Conservation (phyloP, 345 rosid genomes). For the Adansonia digitata region DNA sequence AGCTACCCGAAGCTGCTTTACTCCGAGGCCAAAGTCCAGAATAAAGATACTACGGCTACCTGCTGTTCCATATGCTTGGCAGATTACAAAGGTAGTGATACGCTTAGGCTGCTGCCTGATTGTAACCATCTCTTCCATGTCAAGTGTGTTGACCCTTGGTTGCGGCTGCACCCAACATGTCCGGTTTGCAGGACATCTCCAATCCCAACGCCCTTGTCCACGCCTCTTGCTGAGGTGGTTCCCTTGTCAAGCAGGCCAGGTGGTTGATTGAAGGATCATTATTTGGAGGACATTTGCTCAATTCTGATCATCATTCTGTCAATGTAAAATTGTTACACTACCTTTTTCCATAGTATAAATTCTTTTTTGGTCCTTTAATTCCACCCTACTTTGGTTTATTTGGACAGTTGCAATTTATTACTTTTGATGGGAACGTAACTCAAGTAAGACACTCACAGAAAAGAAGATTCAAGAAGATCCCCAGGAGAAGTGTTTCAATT, state of each 20-base stretch:
- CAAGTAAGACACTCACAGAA: too few relatives aligned
- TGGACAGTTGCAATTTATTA: too few relatives aligned
- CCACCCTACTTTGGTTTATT: too few relatives aligned
- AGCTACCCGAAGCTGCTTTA: slow-evolving; percentile 72
- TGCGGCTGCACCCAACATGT: slow-evolving; percentile 67
- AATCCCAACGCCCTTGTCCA: slow-evolving; percentile 63
- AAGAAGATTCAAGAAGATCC: too few relatives aligned
- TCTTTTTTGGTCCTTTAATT: neutral
- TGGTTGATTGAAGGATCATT: slow-evolving; percentile 12
- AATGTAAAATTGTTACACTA: neutral
- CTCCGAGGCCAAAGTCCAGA: slow-evolving; percentile 45
- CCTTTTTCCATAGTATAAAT: neutral
- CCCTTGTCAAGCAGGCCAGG: slow-evolving; percentile 52
- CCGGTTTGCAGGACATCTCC: slow-evolving; percentile 85
- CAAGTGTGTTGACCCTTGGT: slow-evolving; percentile 87
- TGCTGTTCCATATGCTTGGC: slow-evolving; percentile 85
- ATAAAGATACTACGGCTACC: slow-evolving; percentile 36
- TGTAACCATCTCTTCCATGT: slow-evolving; percentile 73
- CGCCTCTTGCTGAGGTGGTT: slow-evolving; percentile 77
- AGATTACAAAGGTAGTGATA: slow-evolving; percentile 58
- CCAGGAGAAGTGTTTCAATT: too few relatives aligned
- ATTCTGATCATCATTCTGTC: neutral
- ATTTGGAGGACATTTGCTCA: neutral
- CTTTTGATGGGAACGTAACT: too few relatives aligned
- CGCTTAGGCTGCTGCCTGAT: slow-evolving; percentile 62